These are phyloP conservation scores for Malassezia furfur DNA, from an alignment of 1,284 basidiomycete genomes.

Conservation along the genomic window DNA sequence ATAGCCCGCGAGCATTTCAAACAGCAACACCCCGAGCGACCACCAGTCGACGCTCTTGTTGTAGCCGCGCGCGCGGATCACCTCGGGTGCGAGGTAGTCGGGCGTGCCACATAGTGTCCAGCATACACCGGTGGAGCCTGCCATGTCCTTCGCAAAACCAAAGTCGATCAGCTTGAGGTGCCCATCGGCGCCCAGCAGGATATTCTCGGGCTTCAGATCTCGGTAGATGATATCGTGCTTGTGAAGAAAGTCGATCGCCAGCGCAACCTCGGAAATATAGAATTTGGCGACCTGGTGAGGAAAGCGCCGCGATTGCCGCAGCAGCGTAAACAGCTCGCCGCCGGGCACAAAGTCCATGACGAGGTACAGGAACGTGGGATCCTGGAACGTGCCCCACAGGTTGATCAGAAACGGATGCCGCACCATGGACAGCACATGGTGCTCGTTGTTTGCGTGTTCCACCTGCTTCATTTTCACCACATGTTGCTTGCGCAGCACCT, in stretches of 20 bases:
- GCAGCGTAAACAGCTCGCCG: slow-evolving; percentile 73
- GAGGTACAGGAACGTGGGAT: slow-evolving; percentile 89
- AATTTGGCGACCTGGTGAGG: slow-evolving; percentile 98
- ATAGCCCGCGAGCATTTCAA: slow-evolving; percentile 55
- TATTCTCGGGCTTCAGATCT: slow-evolving; percentile 95
- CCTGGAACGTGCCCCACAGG: slow-evolving; percentile 95
- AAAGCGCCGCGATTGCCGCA: slow-evolving; percentile 62
- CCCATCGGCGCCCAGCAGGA: slow-evolving; percentile 81
- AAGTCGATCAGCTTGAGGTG: slow-evolving; percentile 99
- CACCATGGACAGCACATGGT: slow-evolving; percentile 75
- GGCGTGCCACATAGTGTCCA: slow-evolving; percentile 88
- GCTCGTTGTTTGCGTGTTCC: slow-evolving; percentile 93
- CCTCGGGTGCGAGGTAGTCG: slow-evolving; percentile 61
- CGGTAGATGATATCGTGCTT: slow-evolving; percentile 87
- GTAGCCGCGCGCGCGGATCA: slow-evolving; percentile 77
- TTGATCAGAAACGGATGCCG: slow-evolving; percentile 96
- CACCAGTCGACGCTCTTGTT: slow-evolving; percentile 99
- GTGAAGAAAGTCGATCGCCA: slow-evolving; percentile 88
- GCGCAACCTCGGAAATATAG: slow-evolving; percentile 91
- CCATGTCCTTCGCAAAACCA: slow-evolving; percentile 84
- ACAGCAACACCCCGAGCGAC: slow-evolving; percentile 78
- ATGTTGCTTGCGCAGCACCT: slow-evolving; percentile 57
- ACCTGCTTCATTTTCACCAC: slow-evolving; percentile 93
- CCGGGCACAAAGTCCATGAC: slow-evolving; percentile 99
- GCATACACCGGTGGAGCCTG: slow-evolving; percentile 60